Conservation (phyloP, 352 stramenopile species). For the Blastocystis sp. region DNA sequence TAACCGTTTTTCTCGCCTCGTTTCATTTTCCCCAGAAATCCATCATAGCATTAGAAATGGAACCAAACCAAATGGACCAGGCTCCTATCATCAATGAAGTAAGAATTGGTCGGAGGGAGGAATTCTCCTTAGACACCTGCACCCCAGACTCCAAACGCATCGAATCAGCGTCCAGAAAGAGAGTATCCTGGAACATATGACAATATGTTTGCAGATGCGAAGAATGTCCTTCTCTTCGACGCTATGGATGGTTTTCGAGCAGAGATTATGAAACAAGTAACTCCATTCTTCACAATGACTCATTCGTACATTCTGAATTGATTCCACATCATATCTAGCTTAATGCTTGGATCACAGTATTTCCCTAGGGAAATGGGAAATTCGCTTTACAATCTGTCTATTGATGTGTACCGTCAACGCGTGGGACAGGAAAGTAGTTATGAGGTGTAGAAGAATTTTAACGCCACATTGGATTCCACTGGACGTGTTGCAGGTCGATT, state of each 20-base stretch:
- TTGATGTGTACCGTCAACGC: background rate
- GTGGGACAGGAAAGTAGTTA: background rate
- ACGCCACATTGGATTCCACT: conserved; percentile 42
- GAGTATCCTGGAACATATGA: background rate
- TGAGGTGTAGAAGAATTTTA: conserved; percentile 27
- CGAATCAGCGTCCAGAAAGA: background rate
- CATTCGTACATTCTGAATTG: background rate
- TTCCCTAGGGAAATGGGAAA: conserved; percentile 49
- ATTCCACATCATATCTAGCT: background rate
- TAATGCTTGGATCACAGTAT: conserved; percentile 52
- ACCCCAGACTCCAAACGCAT: background rate
- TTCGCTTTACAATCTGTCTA: conserved; percentile 53
- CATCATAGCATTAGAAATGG: background rate
- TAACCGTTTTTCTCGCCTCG: conserved; percentile 49
- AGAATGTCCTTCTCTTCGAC: conserved; percentile 26
- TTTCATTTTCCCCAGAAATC: background rate
- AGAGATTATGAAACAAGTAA: conserved; percentile 38
- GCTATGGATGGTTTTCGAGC: conserved; percentile 45
- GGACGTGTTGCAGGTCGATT: conserved; percentile 2
- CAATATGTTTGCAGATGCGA: conserved; percentile 41
- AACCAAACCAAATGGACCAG: background rate
- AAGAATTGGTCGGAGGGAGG: background rate
- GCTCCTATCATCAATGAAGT: background rate
- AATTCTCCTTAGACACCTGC: background rate
- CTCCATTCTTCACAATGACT: conserved; percentile 31